phyloP scores from a whole-genome alignment of 495 filamentous ascomycete genomes.

The Niebla homalea region DNA sequence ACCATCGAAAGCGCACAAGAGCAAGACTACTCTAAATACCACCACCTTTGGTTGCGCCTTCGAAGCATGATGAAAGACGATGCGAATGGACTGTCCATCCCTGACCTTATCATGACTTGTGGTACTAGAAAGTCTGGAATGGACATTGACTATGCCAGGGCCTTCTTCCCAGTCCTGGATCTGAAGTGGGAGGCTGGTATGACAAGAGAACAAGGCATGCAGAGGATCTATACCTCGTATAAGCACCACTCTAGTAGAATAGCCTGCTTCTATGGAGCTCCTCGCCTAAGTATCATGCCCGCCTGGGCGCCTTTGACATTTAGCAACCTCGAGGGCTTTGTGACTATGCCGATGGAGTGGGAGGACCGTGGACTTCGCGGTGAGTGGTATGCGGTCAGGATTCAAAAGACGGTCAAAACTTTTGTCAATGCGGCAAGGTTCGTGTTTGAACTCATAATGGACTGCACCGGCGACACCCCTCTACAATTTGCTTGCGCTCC shows the following conservation, averaged over 20 bases:
- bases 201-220: slow-evolving; percentile 8
- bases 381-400: slow-evolving; percentile 1
- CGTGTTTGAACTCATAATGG: not conserved
- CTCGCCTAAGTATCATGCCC: not conserved
- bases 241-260: not conserved
- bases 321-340: not conserved
- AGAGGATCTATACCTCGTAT: slow-evolving; percentile 4
- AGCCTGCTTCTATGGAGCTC: not conserved
- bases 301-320: slow-evolving; percentile 8
- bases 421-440: not conserved
- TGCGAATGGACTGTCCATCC: not conserved
- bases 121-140: not conserved
- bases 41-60: not conserved
- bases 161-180: slow-evolving; percentile 5
- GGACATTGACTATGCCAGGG: slow-evolving; percentile 8
- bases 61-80: not conserved
- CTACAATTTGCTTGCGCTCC: not conserved
- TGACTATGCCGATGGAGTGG: not conserved
- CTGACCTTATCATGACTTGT: not conserved
- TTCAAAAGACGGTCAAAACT: not conserved
- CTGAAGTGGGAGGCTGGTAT: slow-evolving; percentile 5
- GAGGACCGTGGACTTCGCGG: slow-evolving; percentile 5
- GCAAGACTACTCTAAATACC: not conserved
- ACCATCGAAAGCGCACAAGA: not conserved
- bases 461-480: not conserved